These are phyloP conservation scores for Blastobotrys robertii DNA, from an alignment of 805 yeast species.

Conservation along the genomic window DNA sequence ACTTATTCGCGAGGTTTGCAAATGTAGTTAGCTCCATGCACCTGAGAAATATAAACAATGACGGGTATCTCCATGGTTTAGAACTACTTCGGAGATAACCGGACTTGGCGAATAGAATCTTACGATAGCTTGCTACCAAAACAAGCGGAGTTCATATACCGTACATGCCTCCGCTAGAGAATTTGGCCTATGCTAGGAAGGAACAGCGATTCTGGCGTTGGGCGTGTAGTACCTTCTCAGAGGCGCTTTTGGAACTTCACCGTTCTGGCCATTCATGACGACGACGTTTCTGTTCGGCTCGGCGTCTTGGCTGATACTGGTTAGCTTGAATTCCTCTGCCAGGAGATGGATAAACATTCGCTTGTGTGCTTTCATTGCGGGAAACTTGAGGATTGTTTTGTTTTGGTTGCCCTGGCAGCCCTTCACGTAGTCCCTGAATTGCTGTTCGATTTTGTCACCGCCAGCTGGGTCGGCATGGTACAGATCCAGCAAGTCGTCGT, in stretches of 20 bases:
- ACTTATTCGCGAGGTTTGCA: no score
- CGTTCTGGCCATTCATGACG: constrained; percentile 32
- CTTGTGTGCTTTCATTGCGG: constrained; percentile 63
- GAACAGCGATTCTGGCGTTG: no score
- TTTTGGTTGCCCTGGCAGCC: constrained; percentile 19
- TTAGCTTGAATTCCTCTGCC: constrained; percentile 48
- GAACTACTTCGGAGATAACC: no score
- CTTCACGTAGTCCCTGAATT: constrained; percentile 40
- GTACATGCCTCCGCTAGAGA: no score
- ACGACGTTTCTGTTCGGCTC: constrained; percentile 73
- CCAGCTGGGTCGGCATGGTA: constrained; percentile 52
- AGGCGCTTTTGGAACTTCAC: constrained; percentile 32
- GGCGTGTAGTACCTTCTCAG: constrained; percentile 4
- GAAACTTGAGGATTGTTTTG: constrained; percentile 46
- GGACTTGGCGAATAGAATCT: no score
- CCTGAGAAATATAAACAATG: no score
- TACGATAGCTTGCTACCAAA: no score
- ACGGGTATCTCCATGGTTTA: no score
- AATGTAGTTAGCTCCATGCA: no score
- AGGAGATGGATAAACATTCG: constrained; percentile 62
- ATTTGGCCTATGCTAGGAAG: no score
- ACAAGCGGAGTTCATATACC: no score
- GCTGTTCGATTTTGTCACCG: constrained; percentile 55
- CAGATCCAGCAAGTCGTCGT: constrained; percentile 37
- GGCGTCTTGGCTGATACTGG: constrained; percentile 66